Evolutionary conservation across 345 rosid genomes (phyloP).

Genomic region (Acer campestre): DNA sequence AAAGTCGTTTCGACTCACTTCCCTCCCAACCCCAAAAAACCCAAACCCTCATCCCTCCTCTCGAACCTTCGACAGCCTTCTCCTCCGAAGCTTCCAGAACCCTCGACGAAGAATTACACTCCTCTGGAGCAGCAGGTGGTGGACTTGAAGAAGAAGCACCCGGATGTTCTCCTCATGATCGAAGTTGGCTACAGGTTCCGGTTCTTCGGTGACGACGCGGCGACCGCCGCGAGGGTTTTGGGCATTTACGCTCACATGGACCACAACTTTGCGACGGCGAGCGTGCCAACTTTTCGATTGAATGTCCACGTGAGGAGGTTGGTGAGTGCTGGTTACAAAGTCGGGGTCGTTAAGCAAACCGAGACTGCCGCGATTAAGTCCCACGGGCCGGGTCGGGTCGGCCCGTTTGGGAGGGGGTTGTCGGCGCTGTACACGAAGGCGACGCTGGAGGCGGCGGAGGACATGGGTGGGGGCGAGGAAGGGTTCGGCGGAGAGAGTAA

Average conservation of each 20-base stretch:
- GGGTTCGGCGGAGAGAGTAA: constrained; percentile 67
- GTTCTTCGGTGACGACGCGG: constrained; percentile 93
- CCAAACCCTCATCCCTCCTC: constrained; percentile 55
- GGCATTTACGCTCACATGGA: constrained; percentile 84
- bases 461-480: constrained; percentile 67
- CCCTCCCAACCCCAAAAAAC: constrained; percentile 43
- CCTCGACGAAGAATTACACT: constrained; percentile 56
- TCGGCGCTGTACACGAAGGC: constrained; percentile 91
- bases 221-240: constrained; percentile 68
- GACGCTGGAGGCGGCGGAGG: constrained; percentile 89
- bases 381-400: constrained; percentile 58
- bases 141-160: constrained; percentile 61
- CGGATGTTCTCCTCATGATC: constrained; percentile 83
- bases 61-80: constrained; percentile 15
- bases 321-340: constrained; percentile 82
- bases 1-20: constrained; percentile 63
- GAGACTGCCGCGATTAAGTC: constrained; percentile 95
- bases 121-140: constrained; percentile 87
- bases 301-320: constrained; percentile 81
- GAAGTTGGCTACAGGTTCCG: constrained; percentile 94
- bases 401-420: constrained; percentile 79
- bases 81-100: constrained; percentile 32
- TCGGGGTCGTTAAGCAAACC: constrained; percentile 96
- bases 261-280: constrained; percentile 84
- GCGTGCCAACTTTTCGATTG: constrained; percentile 87